A percentile compares a stretch with the other conserved stretches of the same genome.
Conservation (phyloP, 352 stramenopile genomes). For the Phytophthora ohioensis region DNA sequence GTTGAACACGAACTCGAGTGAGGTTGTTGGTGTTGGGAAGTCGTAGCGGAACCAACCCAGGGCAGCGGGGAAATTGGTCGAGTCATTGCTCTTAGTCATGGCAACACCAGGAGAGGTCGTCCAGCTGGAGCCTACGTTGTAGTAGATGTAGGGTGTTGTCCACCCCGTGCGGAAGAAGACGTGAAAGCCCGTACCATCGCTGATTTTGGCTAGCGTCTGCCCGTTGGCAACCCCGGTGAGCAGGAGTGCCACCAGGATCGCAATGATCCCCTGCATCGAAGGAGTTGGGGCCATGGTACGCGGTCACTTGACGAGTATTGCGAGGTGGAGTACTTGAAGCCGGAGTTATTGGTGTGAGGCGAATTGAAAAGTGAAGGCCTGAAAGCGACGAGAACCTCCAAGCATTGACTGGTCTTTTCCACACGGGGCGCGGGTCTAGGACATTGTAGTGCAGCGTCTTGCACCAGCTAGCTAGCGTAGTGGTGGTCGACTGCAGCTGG, state of each 20-base stretch:
- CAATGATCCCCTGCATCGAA: conserved; percentile 4
- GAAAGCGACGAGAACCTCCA: conserved; percentile 1
- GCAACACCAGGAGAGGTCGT: conserved; percentile 42
- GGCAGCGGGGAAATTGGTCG: conserved; percentile 30
- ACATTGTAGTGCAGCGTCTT: neutral
- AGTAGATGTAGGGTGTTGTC: conserved; percentile 59
- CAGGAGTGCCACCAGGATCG: conserved; percentile 20
- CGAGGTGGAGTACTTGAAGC: neutral
- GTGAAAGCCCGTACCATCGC: conserved; percentile 51
- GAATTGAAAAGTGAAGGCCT: conserved; percentile 35
- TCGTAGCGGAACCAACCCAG: conserved; percentile 42
- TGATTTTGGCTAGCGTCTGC: conserved; percentile 47
- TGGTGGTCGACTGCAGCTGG: neutral
- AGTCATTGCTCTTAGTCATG: conserved; percentile 36
- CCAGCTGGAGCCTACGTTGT: conserved; percentile 49
- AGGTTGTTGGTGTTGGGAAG: conserved; percentile 21
- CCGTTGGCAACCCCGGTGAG: conserved; percentile 22
- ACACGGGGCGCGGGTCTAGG: neutral
- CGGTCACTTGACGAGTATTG: neutral
- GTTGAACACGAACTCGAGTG: conserved; percentile 42
- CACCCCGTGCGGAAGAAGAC: conserved; percentile 61
- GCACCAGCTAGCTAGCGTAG: neutral
- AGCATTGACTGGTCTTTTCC: neutral
- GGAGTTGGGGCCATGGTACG: conserved; percentile 5
- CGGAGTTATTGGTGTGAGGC: conserved; percentile 12